A percentile compares a stretch with the other conserved stretches of the same genome.
Conservation (phyloP, 73 alveolate species). For the Strombidium stylifer region DNA sequence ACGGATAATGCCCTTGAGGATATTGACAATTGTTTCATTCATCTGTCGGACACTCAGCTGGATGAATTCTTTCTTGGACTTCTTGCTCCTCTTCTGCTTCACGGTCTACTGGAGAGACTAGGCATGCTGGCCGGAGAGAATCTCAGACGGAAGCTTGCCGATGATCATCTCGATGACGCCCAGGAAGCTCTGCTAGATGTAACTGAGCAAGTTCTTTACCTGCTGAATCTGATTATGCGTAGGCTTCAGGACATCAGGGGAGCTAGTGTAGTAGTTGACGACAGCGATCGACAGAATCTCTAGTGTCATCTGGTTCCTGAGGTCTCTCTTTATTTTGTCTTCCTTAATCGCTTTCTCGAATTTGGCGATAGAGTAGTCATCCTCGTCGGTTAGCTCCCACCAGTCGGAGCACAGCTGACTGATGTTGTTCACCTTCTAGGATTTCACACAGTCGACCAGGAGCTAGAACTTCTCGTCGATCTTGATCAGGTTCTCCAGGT, state of each 20-base stretch:
- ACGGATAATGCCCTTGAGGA: slow-evolving; percentile 21
- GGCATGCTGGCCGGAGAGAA: slow-evolving; percentile 35
- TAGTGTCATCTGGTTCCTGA: slow-evolving; percentile 9
- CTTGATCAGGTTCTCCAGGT: slow-evolving; percentile 23
- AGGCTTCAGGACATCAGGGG: slow-evolving; percentile 35
- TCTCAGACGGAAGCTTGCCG: slow-evolving; percentile 49
- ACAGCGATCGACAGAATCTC: slow-evolving; percentile 28
- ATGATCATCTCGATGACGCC: slow-evolving; percentile 46
- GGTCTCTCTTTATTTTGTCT: slow-evolving; percentile 32
- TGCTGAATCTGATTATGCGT: slow-evolving; percentile 35
- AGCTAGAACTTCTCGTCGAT: slow-evolving; percentile 22
- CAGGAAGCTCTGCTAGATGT: slow-evolving; percentile 58
- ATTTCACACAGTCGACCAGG: slow-evolving; percentile 8
- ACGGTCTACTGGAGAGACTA: background rate
- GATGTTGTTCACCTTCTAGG: slow-evolving; percentile 5
- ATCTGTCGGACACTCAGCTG: slow-evolving; percentile 6
- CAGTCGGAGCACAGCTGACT: slow-evolving; percentile 45
- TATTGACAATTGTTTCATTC: slow-evolving; percentile 21
- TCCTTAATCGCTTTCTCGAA: slow-evolving; percentile 37
- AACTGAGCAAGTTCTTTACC: slow-evolving; percentile 36
- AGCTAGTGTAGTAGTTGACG: slow-evolving; percentile 21
- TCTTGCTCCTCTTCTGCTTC: slow-evolving; percentile 25
- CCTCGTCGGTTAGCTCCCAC: slow-evolving; percentile 51
- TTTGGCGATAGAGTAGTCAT: slow-evolving; percentile 23
- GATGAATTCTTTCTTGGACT: slow-evolving; percentile 26